Evolutionary conservation across 345 rosid genomes (phyloP).

Genomic region (Dipteronia dyeriana): DNA sequence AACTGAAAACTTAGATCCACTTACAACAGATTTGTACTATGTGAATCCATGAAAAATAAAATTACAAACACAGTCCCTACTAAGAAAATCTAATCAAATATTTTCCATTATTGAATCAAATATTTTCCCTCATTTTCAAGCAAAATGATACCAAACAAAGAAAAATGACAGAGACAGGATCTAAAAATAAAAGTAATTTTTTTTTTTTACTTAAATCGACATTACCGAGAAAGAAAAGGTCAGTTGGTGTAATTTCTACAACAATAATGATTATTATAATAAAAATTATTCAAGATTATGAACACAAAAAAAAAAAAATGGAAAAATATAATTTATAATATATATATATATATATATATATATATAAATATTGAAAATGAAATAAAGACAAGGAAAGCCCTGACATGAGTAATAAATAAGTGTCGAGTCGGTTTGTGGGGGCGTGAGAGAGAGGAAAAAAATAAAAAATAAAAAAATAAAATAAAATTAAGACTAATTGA

Average conservation of each 20-base stretch:
- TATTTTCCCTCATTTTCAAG: not conserved
- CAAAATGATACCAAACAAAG: not conserved
- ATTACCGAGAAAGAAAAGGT: not conserved
- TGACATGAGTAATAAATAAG: conserved; percentile 22
- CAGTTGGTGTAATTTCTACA: no score
- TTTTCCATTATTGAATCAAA: no score
- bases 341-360: no score
- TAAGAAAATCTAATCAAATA: no score
- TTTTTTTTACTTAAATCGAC: not conserved
- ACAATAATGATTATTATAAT: no score
- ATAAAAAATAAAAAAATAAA: conserved; percentile 11
- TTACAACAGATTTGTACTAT: no score
- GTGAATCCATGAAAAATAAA: no score
- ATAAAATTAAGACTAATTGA: no score
- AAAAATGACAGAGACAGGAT: not conserved
- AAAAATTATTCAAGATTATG: not conserved
- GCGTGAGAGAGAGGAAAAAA: conserved; percentile 39
- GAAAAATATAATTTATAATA: no score
- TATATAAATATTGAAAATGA: not conserved
- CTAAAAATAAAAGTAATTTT: not conserved
- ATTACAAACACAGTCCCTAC: not conserved
- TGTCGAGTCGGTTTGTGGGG: conserved; percentile 39
- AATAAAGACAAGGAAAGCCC: not conserved
- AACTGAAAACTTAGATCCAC: no score
- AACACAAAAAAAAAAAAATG: not conserved